A percentile compares a stretch with the other conserved stretches of the same genome.
Evolutionary conservation across 352 stramenopile species (phyloP).

Genomic region (Pythium phragmiticola): DNA sequence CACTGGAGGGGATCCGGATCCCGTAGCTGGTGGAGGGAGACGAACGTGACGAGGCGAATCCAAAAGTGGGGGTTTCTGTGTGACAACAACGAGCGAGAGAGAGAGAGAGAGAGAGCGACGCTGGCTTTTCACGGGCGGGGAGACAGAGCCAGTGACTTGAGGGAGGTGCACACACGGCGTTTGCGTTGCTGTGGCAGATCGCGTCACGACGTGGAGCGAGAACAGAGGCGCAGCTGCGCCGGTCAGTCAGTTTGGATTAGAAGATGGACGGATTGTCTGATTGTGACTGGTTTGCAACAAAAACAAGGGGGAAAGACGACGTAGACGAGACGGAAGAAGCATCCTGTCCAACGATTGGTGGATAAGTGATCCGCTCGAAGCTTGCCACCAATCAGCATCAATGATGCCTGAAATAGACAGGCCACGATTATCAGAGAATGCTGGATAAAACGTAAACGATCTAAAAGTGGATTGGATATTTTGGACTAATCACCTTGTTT

Average conservation of each 20-base stretch:
- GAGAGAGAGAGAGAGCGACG: background rate
- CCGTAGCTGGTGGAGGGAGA: background rate
- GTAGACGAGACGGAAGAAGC: background rate
- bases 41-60: conserved; percentile 15
- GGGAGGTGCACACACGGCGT: background rate
- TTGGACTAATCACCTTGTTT: conserved; percentile 3
- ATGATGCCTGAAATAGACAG: conserved; percentile 6
- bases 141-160: background rate
- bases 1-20: no score
- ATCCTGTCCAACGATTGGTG: background rate
- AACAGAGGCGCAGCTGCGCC: conserved; percentile 3
- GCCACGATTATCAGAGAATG: background rate
- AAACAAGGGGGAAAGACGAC: background rate
- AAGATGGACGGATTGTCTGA: background rate
- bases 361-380: background rate
- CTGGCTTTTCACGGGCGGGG: background rate
- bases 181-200: background rate
- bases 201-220: background rate
- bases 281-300: background rate
- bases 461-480: conserved; percentile 10
- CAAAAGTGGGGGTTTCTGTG: background rate
- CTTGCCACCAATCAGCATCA: background rate
- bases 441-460: conserved; percentile 6
- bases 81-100: background rate
- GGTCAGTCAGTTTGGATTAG: background rate